These are phyloP conservation scores for Cucurbita argyrosperma DNA, from an alignment of 306 rosid species.

Conservation along the genomic window DNA sequence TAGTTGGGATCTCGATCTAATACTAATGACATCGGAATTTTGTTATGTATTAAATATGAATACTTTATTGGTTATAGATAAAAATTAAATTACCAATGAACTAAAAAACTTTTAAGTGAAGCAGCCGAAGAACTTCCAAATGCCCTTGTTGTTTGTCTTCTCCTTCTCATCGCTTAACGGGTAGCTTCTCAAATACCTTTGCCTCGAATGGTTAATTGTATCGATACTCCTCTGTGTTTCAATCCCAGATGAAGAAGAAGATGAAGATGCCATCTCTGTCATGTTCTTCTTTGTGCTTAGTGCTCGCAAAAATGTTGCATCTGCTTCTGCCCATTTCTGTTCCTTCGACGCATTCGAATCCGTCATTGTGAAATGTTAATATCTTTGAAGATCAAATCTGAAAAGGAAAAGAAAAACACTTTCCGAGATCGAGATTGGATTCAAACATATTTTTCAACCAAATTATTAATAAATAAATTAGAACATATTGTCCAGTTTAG, in stretches of 20 bases:
- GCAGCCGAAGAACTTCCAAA: not conserved
- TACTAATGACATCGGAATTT: too few relatives aligned
- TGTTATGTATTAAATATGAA: too few relatives aligned
- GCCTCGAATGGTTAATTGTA: not conserved
- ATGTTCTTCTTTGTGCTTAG: not conserved
- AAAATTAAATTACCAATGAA: too few relatives aligned
- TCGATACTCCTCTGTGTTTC: not conserved
- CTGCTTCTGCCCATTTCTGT: not conserved
- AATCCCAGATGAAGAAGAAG: not conserved
- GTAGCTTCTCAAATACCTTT: constrained; percentile 4
- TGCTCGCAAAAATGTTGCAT: not conserved
- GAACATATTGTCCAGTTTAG: too few relatives aligned
- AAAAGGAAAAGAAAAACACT: too few relatives aligned
- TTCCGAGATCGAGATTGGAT: too few relatives aligned
- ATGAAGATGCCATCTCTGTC: not conserved
- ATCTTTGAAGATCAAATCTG: not conserved
- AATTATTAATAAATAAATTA: too few relatives aligned
- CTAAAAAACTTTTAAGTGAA: too few relatives aligned
- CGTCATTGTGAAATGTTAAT: not conserved
- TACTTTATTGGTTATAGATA: too few relatives aligned
- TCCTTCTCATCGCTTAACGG: not conserved
- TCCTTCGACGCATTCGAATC: not conserved
- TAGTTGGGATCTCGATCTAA: too few relatives aligned
- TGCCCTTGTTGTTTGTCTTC: not conserved
- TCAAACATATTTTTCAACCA: too few relatives aligned